These are phyloP conservation scores for Angophora floribunda DNA, from an alignment of 345 rosid species.

Conservation along the genomic window DNA sequence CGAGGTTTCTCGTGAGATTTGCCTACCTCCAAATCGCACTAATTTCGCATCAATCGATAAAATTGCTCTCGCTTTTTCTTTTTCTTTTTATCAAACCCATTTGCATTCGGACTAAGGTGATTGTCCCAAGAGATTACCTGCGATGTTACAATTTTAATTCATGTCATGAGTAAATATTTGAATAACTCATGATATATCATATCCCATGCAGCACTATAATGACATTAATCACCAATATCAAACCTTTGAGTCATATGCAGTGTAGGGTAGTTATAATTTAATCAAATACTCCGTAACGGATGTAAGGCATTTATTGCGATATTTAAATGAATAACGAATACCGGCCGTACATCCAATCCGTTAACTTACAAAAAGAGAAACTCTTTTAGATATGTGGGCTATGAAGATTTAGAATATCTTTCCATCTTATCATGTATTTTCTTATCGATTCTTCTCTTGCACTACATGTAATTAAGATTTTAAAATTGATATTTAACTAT, in stretches of 20 bases:
- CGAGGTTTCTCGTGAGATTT: not conserved
- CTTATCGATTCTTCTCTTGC: not conserved
- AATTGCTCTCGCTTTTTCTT: not conserved
- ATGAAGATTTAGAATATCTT: not conserved
- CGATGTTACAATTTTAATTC: accelerated
- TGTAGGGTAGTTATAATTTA: not conserved
- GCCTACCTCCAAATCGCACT: accelerated
- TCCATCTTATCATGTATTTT: not conserved
- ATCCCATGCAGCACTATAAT: accelerated
- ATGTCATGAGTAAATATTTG: accelerated
- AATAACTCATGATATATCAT: not conserved
- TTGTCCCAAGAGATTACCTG: accelerated
- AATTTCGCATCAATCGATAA: accelerated
- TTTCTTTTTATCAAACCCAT: not conserved
- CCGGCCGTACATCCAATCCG: not conserved
- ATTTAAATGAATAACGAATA: not conserved
- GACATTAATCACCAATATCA: accelerated
- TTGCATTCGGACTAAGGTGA: not conserved
- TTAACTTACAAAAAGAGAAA: not conserved
- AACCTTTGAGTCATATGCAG: accelerated
- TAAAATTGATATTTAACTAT: not conserved
- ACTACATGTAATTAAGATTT: not conserved
- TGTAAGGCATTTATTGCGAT: not conserved
- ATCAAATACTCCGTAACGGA: not conserved
- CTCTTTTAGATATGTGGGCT: not conserved